phyloP scores from a whole-genome alignment of 345 rosid species.

The Corchorus capsularis region DNA sequence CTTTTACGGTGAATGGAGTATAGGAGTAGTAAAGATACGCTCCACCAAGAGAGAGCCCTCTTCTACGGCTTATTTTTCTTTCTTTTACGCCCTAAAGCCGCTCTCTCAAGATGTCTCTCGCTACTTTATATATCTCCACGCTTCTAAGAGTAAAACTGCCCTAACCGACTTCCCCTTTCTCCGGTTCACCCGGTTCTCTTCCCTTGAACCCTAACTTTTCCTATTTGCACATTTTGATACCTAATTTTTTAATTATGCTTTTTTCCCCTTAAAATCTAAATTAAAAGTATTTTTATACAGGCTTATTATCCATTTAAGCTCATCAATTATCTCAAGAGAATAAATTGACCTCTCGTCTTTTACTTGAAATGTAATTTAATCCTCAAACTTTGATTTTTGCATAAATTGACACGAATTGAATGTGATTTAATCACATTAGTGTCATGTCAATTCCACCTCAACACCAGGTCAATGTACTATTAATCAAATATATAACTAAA shows the following conservation, averaged over 20 bases:
- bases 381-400: no score
- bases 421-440: no score
- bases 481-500: no score
- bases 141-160: constrained; percentile 40
- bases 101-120: constrained; percentile 24
- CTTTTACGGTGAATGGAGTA: constrained; percentile 2
- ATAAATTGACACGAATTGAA: no score
- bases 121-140: constrained; percentile 40
- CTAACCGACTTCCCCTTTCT: constrained; percentile 40
- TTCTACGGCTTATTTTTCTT: constrained; percentile 66
- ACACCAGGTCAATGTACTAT: no score
- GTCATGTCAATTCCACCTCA: no score
- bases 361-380: no score
- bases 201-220: not conserved
- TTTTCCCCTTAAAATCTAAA: no score
- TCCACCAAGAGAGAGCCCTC: constrained; percentile 53
- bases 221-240: not conserved
- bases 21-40: constrained; percentile 18
- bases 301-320: no score
- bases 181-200: constrained; percentile 33
- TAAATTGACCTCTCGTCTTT: no score
- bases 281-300: no score
- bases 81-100: constrained; percentile 47
- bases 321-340: no score
- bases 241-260: not conserved